Conservation (phyloP, 2,329 filamentous ascomycete genomes). For the Arachnomyces sp. region DNA sequence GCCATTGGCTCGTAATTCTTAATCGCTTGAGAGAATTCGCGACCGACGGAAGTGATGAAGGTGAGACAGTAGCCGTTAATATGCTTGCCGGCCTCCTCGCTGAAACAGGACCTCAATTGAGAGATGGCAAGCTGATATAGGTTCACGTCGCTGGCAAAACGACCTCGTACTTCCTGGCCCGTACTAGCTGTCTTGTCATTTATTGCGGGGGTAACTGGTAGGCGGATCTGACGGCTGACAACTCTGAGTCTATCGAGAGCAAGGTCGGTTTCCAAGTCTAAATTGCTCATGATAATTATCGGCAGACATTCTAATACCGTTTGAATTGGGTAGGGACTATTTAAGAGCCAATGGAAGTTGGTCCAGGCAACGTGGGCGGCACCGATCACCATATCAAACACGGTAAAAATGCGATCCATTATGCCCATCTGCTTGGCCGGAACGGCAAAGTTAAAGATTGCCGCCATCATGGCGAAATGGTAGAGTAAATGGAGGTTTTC, state of each 20-base stretch:
- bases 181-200: too few species aligned
- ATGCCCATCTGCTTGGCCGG: slow-evolving; percentile 15
- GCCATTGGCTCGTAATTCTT: slow-evolving; percentile 12
- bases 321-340: slow-evolving; percentile 1
- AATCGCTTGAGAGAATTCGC: slow-evolving; percentile 24
- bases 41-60: slow-evolving; percentile 23
- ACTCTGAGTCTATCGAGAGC: slow-evolving; percentile 9
- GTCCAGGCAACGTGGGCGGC: background rate
- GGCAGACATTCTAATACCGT: background rate
- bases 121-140: slow-evolving; percentile 16
- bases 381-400: slow-evolving; percentile 18
- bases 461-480: slow-evolving; percentile 24
- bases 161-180: too few species aligned
- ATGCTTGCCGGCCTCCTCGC: slow-evolving; percentile 26
- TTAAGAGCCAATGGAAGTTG: slow-evolving; percentile 2
- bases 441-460: slow-evolving; percentile 22
- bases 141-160: slow-evolving; percentile 1
- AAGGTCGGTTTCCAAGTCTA: background rate
- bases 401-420: slow-evolving; percentile 16
- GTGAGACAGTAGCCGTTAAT: slow-evolving; percentile 25
- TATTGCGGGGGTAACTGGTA: slow-evolving; percentile 1
- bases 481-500: slow-evolving; percentile 22
- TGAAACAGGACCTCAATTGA: slow-evolving; percentile 26
- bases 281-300: background rate
- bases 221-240: slow-evolving; percentile 7